Conservation (phyloP, 805 yeast genomes). For the Saturnispora sanitii region DNA sequence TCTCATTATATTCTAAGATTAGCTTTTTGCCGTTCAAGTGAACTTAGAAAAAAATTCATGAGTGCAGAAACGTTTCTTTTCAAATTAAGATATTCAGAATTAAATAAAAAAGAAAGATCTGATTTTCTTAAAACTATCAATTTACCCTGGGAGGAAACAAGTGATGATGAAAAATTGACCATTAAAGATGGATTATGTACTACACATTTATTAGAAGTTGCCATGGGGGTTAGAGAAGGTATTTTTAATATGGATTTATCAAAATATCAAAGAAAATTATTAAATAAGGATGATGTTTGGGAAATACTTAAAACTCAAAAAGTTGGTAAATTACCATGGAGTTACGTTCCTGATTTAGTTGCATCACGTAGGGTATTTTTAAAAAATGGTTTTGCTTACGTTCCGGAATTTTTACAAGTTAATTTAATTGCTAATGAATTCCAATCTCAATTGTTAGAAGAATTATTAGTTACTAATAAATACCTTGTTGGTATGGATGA, state of each 20-base stretch:
- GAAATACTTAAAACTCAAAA: constrained; percentile 47
- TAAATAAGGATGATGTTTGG: constrained; percentile 43
- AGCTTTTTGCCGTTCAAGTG: constrained; percentile 83
- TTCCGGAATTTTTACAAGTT: constrained; percentile 74
- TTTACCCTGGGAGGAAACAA: constrained; percentile 63
- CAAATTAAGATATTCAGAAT: constrained; percentile 55
- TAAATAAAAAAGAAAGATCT: constrained; percentile 57
- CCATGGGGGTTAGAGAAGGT: constrained; percentile 25
- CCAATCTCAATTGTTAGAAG: constrained; percentile 37
- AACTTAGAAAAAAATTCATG: constrained; percentile 68
- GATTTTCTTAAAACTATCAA: constrained; percentile 58
- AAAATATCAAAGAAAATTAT: constrained; percentile 18
- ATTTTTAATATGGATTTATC: constrained; percentile 18
- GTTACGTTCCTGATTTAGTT: constrained; percentile 69
- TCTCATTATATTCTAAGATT: constrained; percentile 82
- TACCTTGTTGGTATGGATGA: constrained; percentile 80
- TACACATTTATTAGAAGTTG: constrained; percentile 40
- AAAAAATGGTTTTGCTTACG: constrained; percentile 64
- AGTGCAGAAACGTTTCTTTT: constrained; percentile 69
- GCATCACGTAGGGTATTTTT: constrained; percentile 63
- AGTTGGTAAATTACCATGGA: constrained; percentile 82
- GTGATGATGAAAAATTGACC: constrained; percentile 47
- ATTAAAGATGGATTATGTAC: constrained; percentile 42
- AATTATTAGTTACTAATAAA: constrained; percentile 60
- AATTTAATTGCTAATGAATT: constrained; percentile 64